Base-by-base conservation (phyloP, 768 basidiomycete species). In the Auriscalpium vulgare region DNA sequence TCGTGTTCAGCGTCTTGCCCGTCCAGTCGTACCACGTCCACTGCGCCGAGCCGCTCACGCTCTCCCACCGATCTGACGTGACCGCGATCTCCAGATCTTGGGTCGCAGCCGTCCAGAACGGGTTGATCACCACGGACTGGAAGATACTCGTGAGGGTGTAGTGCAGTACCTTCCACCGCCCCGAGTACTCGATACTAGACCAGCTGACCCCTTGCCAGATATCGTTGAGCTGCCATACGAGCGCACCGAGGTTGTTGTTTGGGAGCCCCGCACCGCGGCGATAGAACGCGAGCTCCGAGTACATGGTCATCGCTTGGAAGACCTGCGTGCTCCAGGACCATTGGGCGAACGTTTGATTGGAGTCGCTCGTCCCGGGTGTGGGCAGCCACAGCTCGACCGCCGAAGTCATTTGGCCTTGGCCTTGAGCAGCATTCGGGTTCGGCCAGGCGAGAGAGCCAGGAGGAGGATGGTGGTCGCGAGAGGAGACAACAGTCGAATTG, bases 301-400 rank as follows among this genome's bases (percentile, higher is more conserved):
- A 71, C 72, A 82, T 81, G 47, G 78, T 76, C 73, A 83, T 75
- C n/a, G 77, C 69, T 59, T 82, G 82, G 75, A 82, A 82, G 17
- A 82, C 59, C 60, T 83, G 82, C 2, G 81, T 82, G 65, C 78
- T 80, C 72, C 75, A 83, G 66, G 78, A 81, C 80, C 81, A 82
- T 61, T 82, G 80, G 0, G 81, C 77, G 64, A 83, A 83, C 0
- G 80, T 83, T 61, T 79, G 75, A 57, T 83, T 81, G n/a, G 74
- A 54, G 61, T 80, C 72, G 14, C 73, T 56, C 2, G 76, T 78
- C 16, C 65, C 66, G 3, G 81, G 81, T 0, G 74, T 77, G 2
- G 81, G 80, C 16, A 82, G 74, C 79, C 80, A 83, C 17, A 71
- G 60, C 56, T 79, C 71, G 43, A 81, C 81, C 4, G 73, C 79